phyloP scores from a whole-genome alignment of 192 early-diverging fungal species.

The Geranomyces michiganensis region DNA sequence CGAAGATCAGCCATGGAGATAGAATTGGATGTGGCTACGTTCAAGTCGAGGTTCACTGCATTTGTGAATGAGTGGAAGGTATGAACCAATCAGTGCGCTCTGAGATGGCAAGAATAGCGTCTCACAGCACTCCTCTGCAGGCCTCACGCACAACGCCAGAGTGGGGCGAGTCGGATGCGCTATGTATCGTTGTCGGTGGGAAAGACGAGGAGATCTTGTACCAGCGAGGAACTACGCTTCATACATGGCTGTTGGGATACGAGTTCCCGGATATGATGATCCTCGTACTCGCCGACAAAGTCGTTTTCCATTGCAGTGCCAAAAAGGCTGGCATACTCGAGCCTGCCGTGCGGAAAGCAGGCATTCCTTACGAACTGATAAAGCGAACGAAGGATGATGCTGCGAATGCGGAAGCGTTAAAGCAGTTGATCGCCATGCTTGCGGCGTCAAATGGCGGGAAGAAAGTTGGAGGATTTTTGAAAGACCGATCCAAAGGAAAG shows the following conservation, averaged over 20 bases:
- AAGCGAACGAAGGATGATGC: conserved; percentile 76
- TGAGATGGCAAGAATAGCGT: neutral
- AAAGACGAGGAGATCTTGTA: conserved; percentile 71
- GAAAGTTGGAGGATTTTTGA: conserved; percentile 75
- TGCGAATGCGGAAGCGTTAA: conserved; percentile 69
- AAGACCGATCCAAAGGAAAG: conserved; percentile 77
- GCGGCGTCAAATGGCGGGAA: conserved; percentile 35
- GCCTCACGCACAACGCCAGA: conserved; percentile 13
- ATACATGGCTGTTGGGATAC: conserved; percentile 93
- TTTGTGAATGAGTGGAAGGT: conserved; percentile 40
- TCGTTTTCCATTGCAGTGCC: conserved; percentile 75
- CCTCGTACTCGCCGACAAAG: conserved; percentile 71
- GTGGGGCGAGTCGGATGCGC: conserved; percentile 52
- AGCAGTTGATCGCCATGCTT: conserved; percentile 58
- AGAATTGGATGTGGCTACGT: conserved; percentile 26
- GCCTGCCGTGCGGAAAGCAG: conserved; percentile 45
- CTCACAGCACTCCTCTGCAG: neutral
- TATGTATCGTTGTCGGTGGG: conserved; percentile 69
- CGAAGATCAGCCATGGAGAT: conserved; percentile 13
- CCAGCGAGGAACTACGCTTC: conserved; percentile 65
- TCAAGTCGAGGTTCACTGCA: conserved; percentile 23
- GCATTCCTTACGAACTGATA: conserved; percentile 74
- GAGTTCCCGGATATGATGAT: conserved; percentile 89
- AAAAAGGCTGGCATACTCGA: conserved; percentile 64
- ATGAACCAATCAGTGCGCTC: neutral